phyloP scores from a whole-genome alignment of 495 filamentous ascomycete genomes.

The Tuber aestivum region DNA sequence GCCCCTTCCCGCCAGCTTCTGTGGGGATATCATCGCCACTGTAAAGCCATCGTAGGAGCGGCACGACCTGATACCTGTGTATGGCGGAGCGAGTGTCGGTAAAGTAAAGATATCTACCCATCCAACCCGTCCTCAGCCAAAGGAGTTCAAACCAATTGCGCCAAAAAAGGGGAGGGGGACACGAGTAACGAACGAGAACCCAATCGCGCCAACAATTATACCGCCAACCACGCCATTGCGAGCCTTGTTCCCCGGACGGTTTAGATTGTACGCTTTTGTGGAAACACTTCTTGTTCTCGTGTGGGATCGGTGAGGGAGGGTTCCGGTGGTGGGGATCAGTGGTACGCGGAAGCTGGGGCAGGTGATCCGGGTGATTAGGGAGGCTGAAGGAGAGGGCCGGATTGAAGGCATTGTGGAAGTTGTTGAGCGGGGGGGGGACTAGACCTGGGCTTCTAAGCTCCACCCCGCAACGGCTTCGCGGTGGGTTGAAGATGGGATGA shows the following conservation, averaged over 20 bases:
- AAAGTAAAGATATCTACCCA: slow-evolving; percentile 50
- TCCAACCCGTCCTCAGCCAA: slow-evolving; percentile 36
- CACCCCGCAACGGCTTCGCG: background rate
- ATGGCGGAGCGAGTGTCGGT: slow-evolving; percentile 86
- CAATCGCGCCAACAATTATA: slow-evolving; percentile 4
- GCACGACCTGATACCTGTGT: slow-evolving; percentile 75
- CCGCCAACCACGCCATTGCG: slow-evolving; percentile 25
- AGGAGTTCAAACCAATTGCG: background rate
- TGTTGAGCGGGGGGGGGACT: background rate
- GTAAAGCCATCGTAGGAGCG: slow-evolving; percentile 61
- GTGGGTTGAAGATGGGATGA: background rate
- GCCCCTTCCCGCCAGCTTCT: slow-evolving; percentile 38
- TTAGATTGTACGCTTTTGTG: slow-evolving; percentile 22
- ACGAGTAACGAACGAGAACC: slow-evolving; percentile 11
- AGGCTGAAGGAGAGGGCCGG: background rate
- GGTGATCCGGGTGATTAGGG: background rate
- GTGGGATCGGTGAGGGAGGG: background rate
- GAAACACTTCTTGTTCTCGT: slow-evolving; percentile 4
- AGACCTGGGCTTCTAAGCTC: background rate
- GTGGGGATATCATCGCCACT: slow-evolving; percentile 36
- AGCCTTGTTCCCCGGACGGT: slow-evolving; percentile 22
- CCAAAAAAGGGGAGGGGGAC: background rate
- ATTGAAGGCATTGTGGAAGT: slow-evolving; percentile 11
- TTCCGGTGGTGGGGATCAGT: background rate
- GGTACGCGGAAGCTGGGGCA: background rate